These are phyloP conservation scores for Peronospora destructor DNA, from an alignment of 352 stramenopile genomes.

Conservation along the genomic window DNA sequence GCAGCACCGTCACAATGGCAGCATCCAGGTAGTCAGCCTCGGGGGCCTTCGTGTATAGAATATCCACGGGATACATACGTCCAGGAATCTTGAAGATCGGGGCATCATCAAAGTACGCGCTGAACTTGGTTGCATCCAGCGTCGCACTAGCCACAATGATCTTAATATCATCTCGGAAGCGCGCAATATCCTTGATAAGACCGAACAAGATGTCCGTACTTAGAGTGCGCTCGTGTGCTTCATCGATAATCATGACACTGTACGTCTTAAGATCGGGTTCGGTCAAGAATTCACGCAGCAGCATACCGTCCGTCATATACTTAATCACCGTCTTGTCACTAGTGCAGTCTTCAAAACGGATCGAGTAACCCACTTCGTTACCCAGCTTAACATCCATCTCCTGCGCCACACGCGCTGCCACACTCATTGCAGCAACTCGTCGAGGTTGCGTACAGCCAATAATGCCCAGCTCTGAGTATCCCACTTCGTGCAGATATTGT, in stretches of 20 bases:
- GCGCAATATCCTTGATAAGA: constrained; percentile 96
- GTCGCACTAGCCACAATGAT: constrained; percentile 96
- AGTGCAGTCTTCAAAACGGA: constrained; percentile 99
- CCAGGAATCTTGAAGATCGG: constrained; percentile 99
- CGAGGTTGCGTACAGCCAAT: constrained; percentile 94
- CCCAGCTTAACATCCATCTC: constrained; percentile 98
- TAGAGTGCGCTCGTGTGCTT: constrained; percentile 98
- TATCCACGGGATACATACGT: constrained; percentile 93
- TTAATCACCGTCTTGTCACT: constrained; percentile 95
- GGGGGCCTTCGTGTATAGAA: constrained; percentile 97
- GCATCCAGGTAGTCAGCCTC: constrained; percentile 99
- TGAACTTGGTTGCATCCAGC: constrained; percentile 98
- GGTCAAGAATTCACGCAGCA: constrained; percentile 97
- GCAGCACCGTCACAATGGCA: constrained; percentile 94
- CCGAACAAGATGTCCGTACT: constrained; percentile 99
- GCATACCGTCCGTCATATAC: constrained; percentile 99
- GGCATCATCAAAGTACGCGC: constrained; percentile 97
- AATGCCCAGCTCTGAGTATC: constrained; percentile 94
- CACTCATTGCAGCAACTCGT: constrained; percentile 98
- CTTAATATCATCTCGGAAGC: constrained; percentile 95
- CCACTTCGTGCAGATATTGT: constrained; percentile 95
- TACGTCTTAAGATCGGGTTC: constrained; percentile 96
- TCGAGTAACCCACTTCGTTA: constrained; percentile 97
- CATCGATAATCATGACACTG: constrained; percentile 98
- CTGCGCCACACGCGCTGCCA: constrained; percentile 96